These are phyloP conservation scores for Malassezia caprae DNA, from an alignment of 1,284 basidiomycete species.

Conservation along the genomic window DNA sequence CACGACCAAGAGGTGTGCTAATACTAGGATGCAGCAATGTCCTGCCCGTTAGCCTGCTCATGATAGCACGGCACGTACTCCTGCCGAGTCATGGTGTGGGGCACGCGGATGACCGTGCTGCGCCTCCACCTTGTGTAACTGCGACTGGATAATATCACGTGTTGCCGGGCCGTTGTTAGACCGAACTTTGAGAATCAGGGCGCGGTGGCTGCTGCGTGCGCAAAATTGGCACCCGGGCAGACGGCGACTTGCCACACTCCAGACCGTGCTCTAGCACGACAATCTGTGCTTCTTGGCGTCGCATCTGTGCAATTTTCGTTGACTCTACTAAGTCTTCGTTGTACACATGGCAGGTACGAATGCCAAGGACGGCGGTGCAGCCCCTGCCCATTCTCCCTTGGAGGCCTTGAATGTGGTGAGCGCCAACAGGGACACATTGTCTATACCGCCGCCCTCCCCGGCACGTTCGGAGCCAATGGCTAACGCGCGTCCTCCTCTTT, in stretches of 20 bases:
- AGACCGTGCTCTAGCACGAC: not conserved
- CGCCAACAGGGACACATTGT: not conserved
- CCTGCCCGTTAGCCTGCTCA: not conserved
- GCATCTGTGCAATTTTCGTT: not conserved
- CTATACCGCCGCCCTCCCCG: not conserved
- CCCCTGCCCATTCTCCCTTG: not conserved
- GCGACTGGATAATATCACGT: not conserved
- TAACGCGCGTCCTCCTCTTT: not conserved
- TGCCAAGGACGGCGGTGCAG: not conserved
- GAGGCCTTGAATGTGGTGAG: not conserved
- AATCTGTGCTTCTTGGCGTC: not conserved
- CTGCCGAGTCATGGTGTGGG: not conserved
- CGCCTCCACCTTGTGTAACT: not conserved
- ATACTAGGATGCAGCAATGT: constrained; percentile 18
- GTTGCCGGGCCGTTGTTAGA: not conserved
- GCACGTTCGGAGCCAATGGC: not conserved
- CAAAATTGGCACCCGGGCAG: not conserved
- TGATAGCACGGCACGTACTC: not conserved
- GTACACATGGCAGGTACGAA: not conserved
- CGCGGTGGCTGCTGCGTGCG: not conserved
- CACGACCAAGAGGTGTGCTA: constrained; percentile 21
- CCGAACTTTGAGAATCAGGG: not conserved
- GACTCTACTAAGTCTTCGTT: not conserved
- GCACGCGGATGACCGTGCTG: not conserved
- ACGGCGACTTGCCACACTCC: not conserved